Conservation (phyloP, 495 filamentous ascomycete genomes). For the Lasiosphaeria ovina region DNA sequence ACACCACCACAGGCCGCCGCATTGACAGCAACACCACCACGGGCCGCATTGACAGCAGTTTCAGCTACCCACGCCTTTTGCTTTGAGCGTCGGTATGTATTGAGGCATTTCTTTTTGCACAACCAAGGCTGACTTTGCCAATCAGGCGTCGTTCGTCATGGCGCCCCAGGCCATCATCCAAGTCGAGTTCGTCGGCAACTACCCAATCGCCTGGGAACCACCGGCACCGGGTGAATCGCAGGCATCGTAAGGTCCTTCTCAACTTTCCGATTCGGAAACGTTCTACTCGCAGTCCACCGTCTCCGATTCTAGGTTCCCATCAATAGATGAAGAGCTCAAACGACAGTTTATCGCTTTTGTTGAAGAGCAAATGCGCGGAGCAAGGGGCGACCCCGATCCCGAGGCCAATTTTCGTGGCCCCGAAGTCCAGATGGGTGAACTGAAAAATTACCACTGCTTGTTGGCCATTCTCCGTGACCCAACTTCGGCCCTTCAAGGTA, state of each 20-base stretch:
- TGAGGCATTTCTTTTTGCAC: too few species aligned
- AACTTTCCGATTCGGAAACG: too few species aligned
- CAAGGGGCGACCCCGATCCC: conserved; percentile 9
- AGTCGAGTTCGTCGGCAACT: conserved; percentile 14
- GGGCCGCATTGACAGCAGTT: too few species aligned
- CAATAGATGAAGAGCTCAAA: conserved; percentile 13
- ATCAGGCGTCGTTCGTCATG: too few species aligned
- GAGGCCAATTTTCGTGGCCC: conserved; percentile 13
- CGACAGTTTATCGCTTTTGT: conserved; percentile 13
- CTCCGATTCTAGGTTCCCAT: conserved; percentile 14
- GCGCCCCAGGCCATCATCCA: conserved; percentile 3
- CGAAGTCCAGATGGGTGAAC: neutral
- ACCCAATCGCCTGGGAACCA: conserved; percentile 12
- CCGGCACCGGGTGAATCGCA: conserved; percentile 6
- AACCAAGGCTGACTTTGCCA: too few species aligned
- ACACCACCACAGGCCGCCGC: too few species aligned
- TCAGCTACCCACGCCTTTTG: too few species aligned
- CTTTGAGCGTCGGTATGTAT: too few species aligned
- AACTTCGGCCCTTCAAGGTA: conserved; percentile 9
- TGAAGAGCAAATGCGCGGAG: conserved; percentile 13
- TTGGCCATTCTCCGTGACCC: conserved; percentile 14
- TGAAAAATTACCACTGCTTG: conserved; percentile 13
- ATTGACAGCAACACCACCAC: too few species aligned
- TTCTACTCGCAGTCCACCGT: conserved; percentile 14
- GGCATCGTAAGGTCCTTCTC: too few species aligned